Percentiles rank a stretch among this genome's conserved stretches.
Evolutionary conservation across 2,329 filamentous ascomycete species (phyloP).

Genomic region (Hymenoscyphus repandus): DNA sequence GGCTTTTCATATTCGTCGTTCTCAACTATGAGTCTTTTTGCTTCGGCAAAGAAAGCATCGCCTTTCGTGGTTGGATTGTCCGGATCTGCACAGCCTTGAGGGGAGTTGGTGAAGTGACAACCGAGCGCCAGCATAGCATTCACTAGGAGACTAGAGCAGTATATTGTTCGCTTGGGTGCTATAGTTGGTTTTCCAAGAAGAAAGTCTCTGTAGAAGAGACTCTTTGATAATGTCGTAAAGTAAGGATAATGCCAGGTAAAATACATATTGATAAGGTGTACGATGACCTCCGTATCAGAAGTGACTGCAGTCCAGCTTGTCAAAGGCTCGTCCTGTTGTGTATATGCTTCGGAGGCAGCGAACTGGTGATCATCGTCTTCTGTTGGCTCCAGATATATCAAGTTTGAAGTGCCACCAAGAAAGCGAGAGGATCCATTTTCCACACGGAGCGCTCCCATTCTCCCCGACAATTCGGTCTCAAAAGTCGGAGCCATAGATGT

Average conservation of each 20-base stretch:
- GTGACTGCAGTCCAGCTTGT: slow-evolving; percentile 87
- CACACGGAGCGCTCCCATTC: slow-evolving; percentile 85
- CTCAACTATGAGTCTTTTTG: slow-evolving; percentile 81
- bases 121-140: slow-evolving; percentile 91
- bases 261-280: slow-evolving; percentile 93
- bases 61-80: slow-evolving; percentile 81
- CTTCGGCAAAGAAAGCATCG: slow-evolving; percentile 93
- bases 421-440: slow-evolving; percentile 86
- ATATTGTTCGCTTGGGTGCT: slow-evolving; percentile 52
- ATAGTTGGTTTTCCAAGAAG: slow-evolving; percentile 58
- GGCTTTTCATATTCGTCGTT: slow-evolving; percentile 92
- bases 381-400: slow-evolving; percentile 68
- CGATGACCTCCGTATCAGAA: slow-evolving; percentile 69
- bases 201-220: slow-evolving; percentile 83
- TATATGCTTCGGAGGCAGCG: slow-evolving; percentile 27
- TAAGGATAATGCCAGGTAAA: slow-evolving; percentile 96
- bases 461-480: slow-evolving; percentile 80
- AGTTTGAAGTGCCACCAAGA: slow-evolving; percentile 88
- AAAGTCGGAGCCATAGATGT: slow-evolving; percentile 36
- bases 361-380: slow-evolving; percentile 32
- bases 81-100: slow-evolving; percentile 64
- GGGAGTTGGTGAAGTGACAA: slow-evolving; percentile 81
- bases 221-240: slow-evolving; percentile 85
- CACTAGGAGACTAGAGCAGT: slow-evolving; percentile 85
- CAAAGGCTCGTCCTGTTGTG: slow-evolving; percentile 58